Evolutionary conservation across 2,329 filamentous ascomycete species (phyloP).

Genomic region (Aspergillus spinulosporus): DNA sequence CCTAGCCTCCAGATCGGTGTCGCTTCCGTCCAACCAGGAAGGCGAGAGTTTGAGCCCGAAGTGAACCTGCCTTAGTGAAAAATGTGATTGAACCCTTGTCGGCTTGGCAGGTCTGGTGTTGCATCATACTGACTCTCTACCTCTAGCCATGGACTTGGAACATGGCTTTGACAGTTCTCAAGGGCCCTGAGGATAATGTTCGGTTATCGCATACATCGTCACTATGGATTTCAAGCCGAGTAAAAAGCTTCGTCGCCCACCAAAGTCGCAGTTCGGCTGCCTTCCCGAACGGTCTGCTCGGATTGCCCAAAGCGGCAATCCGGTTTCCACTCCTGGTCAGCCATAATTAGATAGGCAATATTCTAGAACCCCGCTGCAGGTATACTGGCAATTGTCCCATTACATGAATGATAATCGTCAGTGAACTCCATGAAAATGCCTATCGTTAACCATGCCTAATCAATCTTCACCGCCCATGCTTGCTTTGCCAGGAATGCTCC

Average conservation of each 20-base stretch:
- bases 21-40: not conserved
- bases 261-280: too few relatives aligned
- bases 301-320: too few relatives aligned
- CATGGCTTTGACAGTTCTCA: too few relatives aligned
- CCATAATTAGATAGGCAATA: not conserved
- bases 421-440: not conserved
- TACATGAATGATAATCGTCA: conserved; percentile 1
- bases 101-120: not conserved
- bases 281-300: too few relatives aligned
- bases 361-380: not conserved
- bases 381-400: not conserved
- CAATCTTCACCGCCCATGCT: not conserved
- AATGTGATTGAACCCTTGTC: not conserved
- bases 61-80: conserved; percentile 7
- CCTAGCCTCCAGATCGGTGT: not conserved
- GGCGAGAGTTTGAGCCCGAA: not conserved
- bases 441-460: not conserved
- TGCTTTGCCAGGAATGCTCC: not conserved
- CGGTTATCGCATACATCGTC: too few relatives aligned
- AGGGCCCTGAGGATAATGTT: too few relatives aligned
- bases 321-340: not conserved
- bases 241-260: not conserved
- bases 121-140: not conserved
- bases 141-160: not conserved
- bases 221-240: too few relatives aligned